Evolutionary conservation across 2,329 filamentous ascomycete genomes (phyloP), one percentile per base, ranked within the genome.

Genomic region (Sclerotinia sclerotiorum): DNA sequence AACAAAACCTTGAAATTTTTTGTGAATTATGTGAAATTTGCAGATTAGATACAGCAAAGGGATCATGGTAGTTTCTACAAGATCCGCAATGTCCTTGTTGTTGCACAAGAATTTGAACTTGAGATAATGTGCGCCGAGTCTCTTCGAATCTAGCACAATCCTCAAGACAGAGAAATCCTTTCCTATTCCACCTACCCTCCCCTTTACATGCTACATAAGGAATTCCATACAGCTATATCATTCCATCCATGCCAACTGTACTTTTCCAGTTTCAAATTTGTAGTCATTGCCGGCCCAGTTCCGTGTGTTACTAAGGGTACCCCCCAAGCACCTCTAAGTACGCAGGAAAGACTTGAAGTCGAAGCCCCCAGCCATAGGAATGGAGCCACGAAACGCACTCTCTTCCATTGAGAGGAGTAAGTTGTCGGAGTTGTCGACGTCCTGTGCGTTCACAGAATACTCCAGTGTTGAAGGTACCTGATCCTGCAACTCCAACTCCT

Each of bases 371-470:
- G 35, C 21, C 46, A 3, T 39, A 56, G 10, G 3, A 39, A 56
- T 35, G 11, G 54, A 19, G 21, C 19, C 3, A n/a, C 19, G 2
- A 21, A 19, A n/a, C 29, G 1, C 1, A 56, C 39, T 56, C 2
- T 39, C 21, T 39, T 6, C 54, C 0, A 17, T 5, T 42, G 39
- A 19, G 7, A 7, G 3, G 21, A 21, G 44, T 10, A 5, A 1
- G 1, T 27, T 1, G 1, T 39, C n/a, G 35, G 3, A 21, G 7
- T 17, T 44, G 0, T 24, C n/a, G 0, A 1, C n/a, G 7, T 11
- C 15, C 10, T 27, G 55, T 24, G 3, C 10, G 24, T 5, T 1
- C 13, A 19, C 3, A 24, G 5, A 10, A 48, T 32, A 2, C 11
- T 48, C 57, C 21, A 19, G 17, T 35, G 17, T 6, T 11, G 21